Evolutionary conservation across 2,329 filamentous ascomycete genomes (phyloP), one percentile per base, ranked within the genome.

Genomic region (Penicillium sp.): DNA sequence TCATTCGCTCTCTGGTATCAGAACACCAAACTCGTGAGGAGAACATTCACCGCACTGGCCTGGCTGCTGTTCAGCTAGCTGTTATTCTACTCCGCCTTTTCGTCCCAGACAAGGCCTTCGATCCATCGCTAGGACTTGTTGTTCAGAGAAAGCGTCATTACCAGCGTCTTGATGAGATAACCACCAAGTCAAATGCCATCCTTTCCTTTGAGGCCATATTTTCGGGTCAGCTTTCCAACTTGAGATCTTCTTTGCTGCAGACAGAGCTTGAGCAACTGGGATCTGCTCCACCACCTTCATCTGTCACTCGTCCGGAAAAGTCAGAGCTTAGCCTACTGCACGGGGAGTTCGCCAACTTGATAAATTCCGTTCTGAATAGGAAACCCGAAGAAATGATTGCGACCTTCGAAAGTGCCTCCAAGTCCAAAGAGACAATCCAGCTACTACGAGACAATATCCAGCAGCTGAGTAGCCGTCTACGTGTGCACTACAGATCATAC

Each of bases 101-200:
- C 67, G 86, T 97, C 2, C 92, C 95, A 0, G 88, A 96, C 71
- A 87, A 88, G 61, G 83, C 89, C 3, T 94, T 93, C 65, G 94
- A 99, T 71, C 94, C 94, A 1, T 86, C 85, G 2, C 70, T 86
- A 29, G 77, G 77, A 46, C 74, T 83, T 6, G 78, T 79, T 48
- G 82, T 96, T 16, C 87, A 91, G 63, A 83, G 85, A 18, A 72
- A 81, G 50, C 76, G 84, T 19, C 81, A 88, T 67, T 69, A 77
- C 16, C 78, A 86, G 52, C 79, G 89, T 34, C 81, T 83, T 43
- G 60, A 70, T 3, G 76, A 81, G 9, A 73, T 96, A 1, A 70
- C 78, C 11, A 67, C 75, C 5, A 86, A 85, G 54, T 79, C 91
- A 1, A 65, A 79, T 5, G 83, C 85, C 0, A 75, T 97, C 8